Evolutionary conservation across 148 eudicot genomes (phyloP).

Genomic region (Gaultheria prostrata): DNA sequence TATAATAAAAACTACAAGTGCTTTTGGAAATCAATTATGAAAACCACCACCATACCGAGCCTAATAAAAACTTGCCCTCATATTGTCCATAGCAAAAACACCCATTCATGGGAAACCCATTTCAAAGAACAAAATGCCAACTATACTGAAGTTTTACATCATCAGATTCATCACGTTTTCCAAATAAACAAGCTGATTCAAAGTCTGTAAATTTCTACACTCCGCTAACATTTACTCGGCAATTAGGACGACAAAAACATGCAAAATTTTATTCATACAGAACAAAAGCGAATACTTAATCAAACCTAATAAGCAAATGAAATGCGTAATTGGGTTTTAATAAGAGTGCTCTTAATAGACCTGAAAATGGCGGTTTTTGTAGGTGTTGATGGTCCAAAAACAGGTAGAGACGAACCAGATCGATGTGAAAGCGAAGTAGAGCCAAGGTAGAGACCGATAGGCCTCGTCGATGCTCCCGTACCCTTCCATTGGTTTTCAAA

Average conservation of each 20-base stretch:
- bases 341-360: conserved; percentile 31
- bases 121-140: not conserved
- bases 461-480: conserved; percentile 45
- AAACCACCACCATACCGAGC: not conserved
- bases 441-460: conserved; percentile 63
- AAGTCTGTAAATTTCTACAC: not conserved
- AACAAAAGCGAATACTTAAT: not conserved
- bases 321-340: not conserved
- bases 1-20: not conserved
- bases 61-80: not conserved
- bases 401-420: conserved; percentile 67
- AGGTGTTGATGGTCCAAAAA: conserved; percentile 71
- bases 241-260: not conserved
- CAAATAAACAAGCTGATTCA: not conserved
- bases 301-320: not conserved
- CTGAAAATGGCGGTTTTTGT: conserved; percentile 79
- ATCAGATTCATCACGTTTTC: no score
- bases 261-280: not conserved
- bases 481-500: conserved; percentile 24
- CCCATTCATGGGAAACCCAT: not conserved
- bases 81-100: not conserved
- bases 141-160: not conserved
- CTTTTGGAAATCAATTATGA: not conserved
- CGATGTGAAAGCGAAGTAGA: conserved; percentile 61
- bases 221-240: not conserved